A percentile compares a stretch with the other conserved stretches of the same genome.
Conservation (phyloP, 2,329 filamentous ascomycete genomes). For the Fusarium sp. region DNA sequence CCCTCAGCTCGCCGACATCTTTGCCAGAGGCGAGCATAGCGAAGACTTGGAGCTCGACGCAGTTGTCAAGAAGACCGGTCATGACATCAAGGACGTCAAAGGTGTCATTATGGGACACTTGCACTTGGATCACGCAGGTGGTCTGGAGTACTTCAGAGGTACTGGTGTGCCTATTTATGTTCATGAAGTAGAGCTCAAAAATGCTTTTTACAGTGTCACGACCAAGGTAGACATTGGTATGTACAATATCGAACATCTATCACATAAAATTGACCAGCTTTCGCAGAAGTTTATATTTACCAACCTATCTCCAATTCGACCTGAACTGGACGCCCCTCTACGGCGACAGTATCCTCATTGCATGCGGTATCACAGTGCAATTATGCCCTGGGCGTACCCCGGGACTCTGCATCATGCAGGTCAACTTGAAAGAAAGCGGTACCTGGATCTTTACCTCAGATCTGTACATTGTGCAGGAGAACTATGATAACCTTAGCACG, state of each 20-base stretch:
- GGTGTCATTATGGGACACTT: not conserved
- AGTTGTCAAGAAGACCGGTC: not conserved
- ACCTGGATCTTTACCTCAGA: not conserved
- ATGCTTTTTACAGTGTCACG: not conserved
- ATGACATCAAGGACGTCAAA: not conserved
- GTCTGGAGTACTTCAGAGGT: not conserved
- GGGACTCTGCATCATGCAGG: not conserved
- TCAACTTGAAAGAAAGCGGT: not conserved
- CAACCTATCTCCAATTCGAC: not conserved
- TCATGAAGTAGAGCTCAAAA: not conserved
- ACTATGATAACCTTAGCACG: not conserved
- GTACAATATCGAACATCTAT: rapidly evolving
- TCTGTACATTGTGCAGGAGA: not conserved
- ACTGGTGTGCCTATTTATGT: not conserved
- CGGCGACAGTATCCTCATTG: not conserved
- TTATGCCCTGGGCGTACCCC: not conserved
- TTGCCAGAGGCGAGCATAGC: not conserved
- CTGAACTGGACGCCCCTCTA: not conserved
- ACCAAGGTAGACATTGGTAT: not conserved
- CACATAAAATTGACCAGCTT: rapidly evolving
- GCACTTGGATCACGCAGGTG: not conserved
- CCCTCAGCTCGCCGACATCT: not conserved
- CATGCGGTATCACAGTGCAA: not conserved
- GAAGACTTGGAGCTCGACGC: not conserved
- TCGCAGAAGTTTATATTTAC: not conserved